These are phyloP conservation scores for Boletus rubroflammeus DNA, from an alignment of 768 basidiomycete species.

Conservation along the genomic window DNA sequence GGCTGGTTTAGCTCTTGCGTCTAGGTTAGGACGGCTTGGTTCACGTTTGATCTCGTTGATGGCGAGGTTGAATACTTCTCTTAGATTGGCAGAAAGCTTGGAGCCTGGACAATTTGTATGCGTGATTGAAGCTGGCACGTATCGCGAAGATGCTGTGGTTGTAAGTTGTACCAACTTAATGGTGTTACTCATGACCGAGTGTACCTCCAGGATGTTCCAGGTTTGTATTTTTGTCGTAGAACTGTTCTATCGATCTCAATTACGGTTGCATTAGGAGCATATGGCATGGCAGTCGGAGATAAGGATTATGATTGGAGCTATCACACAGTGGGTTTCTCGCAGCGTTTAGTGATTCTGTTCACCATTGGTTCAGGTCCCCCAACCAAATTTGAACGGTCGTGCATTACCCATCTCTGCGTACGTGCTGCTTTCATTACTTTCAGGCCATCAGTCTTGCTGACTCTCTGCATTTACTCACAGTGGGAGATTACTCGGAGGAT, in stretches of 20 bases:
- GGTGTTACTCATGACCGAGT: neutral
- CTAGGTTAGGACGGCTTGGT: constrained; percentile 1
- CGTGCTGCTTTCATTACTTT: neutral
- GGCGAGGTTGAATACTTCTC: neutral
- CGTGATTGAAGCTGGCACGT: constrained; percentile 17
- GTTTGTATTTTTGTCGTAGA: constrained; percentile 2
- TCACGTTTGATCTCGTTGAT: neutral
- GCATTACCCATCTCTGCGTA: constrained; percentile 3
- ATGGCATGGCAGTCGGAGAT: neutral
- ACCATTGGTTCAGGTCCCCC: constrained; percentile 11
- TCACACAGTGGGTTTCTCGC: constrained; percentile 7
- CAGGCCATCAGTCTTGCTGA: neutral
- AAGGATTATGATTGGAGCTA: constrained; percentile 19
- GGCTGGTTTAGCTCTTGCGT: constrained; percentile 16
- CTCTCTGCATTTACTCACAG: neutral
- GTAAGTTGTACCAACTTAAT: constrained; percentile 2
- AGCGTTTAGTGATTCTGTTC: neutral
- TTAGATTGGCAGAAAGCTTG: constrained; percentile 15
- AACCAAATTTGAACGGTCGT: constrained; percentile 4
- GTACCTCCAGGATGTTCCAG: constrained; percentile 14
- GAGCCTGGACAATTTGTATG: constrained; percentile 12
- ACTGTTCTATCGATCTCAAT: neutral
- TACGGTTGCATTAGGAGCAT: neutral
- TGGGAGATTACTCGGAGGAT: constrained; percentile 19
- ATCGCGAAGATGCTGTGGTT: constrained; percentile 7